A percentile compares a stretch with the other conserved stretches of the same genome.
phyloP scores from a whole-genome alignment of 2,329 filamentous ascomycete species.

The Chaetomiaceae sp. region DNA sequence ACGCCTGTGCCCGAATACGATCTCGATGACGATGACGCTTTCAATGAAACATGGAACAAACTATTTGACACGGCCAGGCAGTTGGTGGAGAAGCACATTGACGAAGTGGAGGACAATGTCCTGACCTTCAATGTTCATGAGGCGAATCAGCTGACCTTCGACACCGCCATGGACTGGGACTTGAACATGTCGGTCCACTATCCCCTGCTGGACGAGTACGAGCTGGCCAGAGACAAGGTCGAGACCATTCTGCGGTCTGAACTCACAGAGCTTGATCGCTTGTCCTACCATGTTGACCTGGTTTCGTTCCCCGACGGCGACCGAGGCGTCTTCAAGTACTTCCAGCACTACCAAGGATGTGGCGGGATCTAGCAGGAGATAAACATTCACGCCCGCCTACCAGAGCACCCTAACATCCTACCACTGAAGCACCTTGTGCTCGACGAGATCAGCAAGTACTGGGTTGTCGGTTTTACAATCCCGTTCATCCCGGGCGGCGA shows the following conservation, averaged over 20 bases:
- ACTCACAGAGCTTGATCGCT: conserved; percentile 14
- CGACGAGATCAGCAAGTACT: conserved; percentile 10
- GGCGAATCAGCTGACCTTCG: background rate
- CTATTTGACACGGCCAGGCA: background rate
- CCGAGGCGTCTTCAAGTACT: background rate
- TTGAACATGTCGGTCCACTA: background rate
- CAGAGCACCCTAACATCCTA: conserved; percentile 31
- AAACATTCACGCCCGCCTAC: conserved; percentile 29
- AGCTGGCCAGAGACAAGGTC: background rate
- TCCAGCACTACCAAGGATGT: background rate
- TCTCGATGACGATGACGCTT: no score
- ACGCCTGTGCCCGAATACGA: background rate
- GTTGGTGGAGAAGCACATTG: background rate
- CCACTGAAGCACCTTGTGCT: conserved; percentile 31
- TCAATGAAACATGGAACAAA: no score
- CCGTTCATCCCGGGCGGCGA: conserved; percentile 32
- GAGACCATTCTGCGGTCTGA: conserved; percentile 7
- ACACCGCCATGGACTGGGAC: background rate
- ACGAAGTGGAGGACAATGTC: background rate
- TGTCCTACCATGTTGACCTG: conserved; percentile 12
- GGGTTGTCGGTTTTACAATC: conserved; percentile 23
- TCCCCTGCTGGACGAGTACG: background rate
- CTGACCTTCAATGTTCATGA: background rate
- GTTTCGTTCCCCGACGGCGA: conserved; percentile 2
- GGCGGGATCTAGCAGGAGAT: conserved; percentile 26